A percentile compares a stretch with the other conserved stretches of the same genome.
These are phyloP conservation scores for Butyriboletus loyo DNA, from an alignment of 768 basidiomycete species.

Conservation along the genomic window DNA sequence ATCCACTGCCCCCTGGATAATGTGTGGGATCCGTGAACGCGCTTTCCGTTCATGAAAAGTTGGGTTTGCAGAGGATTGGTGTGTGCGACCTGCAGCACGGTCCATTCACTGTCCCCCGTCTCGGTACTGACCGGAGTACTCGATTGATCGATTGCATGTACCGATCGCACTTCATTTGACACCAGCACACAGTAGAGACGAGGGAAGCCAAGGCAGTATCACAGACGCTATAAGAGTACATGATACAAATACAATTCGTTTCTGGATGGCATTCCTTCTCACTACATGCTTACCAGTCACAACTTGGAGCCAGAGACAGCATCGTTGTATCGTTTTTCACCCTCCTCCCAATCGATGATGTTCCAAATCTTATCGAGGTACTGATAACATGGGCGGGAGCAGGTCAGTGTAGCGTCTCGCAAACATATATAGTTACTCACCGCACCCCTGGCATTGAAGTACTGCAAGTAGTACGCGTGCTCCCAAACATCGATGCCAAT, in stretches of 20 bases:
- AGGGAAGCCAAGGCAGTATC: neutral
- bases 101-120: neutral
- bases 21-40: too few relatives aligned
- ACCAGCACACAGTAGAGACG: neutral
- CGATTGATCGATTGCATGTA: neutral
- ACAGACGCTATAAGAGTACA: neutral
- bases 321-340: slow-evolving; percentile 60
- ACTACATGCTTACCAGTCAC: slow-evolving; percentile 18
- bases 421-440: slow-evolving; percentile 45
- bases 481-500: slow-evolving; percentile 97
- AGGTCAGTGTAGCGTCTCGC: neutral
- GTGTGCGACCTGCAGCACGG: neutral
- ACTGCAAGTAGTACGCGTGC: slow-evolving; percentile 96
- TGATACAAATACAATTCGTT: slow-evolving; percentile 6
- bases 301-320: slow-evolving; percentile 37
- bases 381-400: slow-evolving; percentile 30
- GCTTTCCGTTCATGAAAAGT: too few relatives aligned
- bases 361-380: slow-evolving; percentile 78
- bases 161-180: neutral
- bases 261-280: neutral
- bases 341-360: slow-evolving; percentile 71
- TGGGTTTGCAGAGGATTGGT: neutral
- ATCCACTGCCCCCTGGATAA: too few relatives aligned
- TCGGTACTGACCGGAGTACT: too few relatives aligned
- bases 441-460: slow-evolving; percentile 91